Conservation (phyloP, 192 early-diverging fungal species). For the Ramicandelaber brevisporus region DNA sequence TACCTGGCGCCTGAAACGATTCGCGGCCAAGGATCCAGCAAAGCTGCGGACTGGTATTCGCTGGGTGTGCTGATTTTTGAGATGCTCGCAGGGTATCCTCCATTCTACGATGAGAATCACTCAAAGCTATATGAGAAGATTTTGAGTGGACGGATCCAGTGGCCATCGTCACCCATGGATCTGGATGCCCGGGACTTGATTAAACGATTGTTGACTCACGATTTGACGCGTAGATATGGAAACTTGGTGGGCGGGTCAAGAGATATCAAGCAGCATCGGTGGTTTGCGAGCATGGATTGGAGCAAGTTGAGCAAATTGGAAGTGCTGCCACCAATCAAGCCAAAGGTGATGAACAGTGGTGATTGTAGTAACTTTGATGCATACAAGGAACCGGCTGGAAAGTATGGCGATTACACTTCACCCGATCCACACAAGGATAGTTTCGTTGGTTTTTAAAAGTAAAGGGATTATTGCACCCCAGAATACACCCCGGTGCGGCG, state of each 20-base stretch:
- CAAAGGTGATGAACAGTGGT: constrained; percentile 50
- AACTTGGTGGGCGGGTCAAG: constrained; percentile 59
- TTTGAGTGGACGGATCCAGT: constrained; percentile 51
- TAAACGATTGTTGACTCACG: constrained; percentile 48
- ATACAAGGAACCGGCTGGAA: constrained; percentile 78
- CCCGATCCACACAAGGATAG: constrained; percentile 44
- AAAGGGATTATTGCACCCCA: too few species aligned
- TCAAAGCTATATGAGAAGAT: constrained; percentile 87
- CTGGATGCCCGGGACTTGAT: constrained; percentile 59
- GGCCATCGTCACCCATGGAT: constrained; percentile 73
- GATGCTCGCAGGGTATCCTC: constrained; percentile 86
- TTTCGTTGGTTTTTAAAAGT: constrained; percentile 45
- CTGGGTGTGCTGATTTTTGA: constrained; percentile 82
- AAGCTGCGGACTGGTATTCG: constrained; percentile 89
- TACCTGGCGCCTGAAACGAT: constrained; percentile 76
- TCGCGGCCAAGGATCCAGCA: constrained; percentile 78
- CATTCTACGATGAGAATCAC: constrained; percentile 89
- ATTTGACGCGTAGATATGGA: constrained; percentile 65
- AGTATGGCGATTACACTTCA: constrained; percentile 44
- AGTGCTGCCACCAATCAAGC: constrained; percentile 68
- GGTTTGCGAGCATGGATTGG: constrained; percentile 92
- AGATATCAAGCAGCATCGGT: constrained; percentile 84
- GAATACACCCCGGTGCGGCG: too few species aligned
- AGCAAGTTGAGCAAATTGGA: constrained; percentile 37
- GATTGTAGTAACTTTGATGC: constrained; percentile 88